phyloP scores from a whole-genome alignment of 2,329 filamentous ascomycete genomes.

The Parastagonospora avenae region DNA sequence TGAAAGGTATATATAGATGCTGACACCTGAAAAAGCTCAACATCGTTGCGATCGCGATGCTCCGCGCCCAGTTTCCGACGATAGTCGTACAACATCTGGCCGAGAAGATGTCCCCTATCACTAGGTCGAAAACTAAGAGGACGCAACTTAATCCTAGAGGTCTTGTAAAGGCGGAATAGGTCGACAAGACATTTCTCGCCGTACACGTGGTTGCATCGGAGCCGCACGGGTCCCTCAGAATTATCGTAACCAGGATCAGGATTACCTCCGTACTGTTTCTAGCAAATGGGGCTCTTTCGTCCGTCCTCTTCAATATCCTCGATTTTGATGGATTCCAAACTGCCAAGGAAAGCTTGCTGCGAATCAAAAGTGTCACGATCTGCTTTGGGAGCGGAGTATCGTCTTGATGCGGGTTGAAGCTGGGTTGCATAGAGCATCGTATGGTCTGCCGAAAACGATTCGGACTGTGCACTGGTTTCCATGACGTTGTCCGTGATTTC shows the following conservation, averaged over 20 bases:
- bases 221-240: constrained; percentile 19
- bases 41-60: neutral
- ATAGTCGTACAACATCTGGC: constrained; percentile 6
- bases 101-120: constrained; percentile 9
- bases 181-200: constrained; percentile 22
- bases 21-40: constrained; percentile 1
- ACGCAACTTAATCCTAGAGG: neutral
- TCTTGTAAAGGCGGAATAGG: constrained; percentile 10
- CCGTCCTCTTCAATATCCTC: constrained; percentile 8
- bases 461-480: too few relatives aligned
- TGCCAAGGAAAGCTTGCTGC: constrained; percentile 23
- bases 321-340: constrained; percentile 10
- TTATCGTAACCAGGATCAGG: constrained; percentile 19
- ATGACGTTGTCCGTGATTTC: too few relatives aligned
- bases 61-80: neutral
- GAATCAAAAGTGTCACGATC: constrained; percentile 17
- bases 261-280: constrained; percentile 23
- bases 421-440: neutral
- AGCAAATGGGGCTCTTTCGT: constrained; percentile 21
- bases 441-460: too few relatives aligned
- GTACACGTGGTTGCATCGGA: constrained; percentile 22
- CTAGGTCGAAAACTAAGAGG: constrained; percentile 10
- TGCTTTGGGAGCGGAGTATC: constrained; percentile 13
- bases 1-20: too few relatives aligned
- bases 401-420: constrained; percentile 3